Evolutionary conservation across 805 yeast species (phyloP).

Genomic region (Candida argentea): DNA sequence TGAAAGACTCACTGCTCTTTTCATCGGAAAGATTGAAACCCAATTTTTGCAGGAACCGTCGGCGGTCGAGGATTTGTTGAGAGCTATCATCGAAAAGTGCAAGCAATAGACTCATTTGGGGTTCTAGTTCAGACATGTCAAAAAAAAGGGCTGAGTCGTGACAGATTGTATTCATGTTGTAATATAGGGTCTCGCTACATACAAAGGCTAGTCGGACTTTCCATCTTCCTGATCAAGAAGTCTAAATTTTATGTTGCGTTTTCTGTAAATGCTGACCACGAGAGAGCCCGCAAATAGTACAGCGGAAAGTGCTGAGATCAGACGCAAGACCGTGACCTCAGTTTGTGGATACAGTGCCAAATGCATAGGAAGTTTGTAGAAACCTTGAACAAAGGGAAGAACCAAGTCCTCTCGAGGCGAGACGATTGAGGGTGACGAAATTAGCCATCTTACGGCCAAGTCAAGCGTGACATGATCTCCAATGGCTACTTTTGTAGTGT

Average conservation of each 20-base stretch:
- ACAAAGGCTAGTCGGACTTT: too few relatives aligned
- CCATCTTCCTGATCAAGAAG: too few relatives aligned
- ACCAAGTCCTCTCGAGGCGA: too few relatives aligned
- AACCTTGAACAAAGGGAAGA: slow-evolving; percentile 32
- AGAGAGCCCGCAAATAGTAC: too few relatives aligned
- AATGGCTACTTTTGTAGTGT: slow-evolving; percentile 52
- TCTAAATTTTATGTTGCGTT: too few relatives aligned
- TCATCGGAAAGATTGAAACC: slow-evolving; percentile 15
- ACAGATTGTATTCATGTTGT: too few relatives aligned
- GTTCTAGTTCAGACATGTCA: slow-evolving; percentile 11
- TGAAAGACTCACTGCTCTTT: slow-evolving; percentile 20
- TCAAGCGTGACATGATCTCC: slow-evolving; percentile 52
- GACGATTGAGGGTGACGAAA: too few relatives aligned
- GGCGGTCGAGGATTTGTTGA: slow-evolving; percentile 19
- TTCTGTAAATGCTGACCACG: too few relatives aligned
- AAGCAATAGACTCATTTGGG: too few relatives aligned
- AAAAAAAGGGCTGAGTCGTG: too few relatives aligned
- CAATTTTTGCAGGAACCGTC: slow-evolving; percentile 12
- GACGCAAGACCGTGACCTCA: slow-evolving; percentile 6
- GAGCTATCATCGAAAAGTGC: slow-evolving; percentile 31
- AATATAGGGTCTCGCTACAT: too few relatives aligned
- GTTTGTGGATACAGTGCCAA: slow-evolving; percentile 18
- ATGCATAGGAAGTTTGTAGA: slow-evolving; percentile 28
- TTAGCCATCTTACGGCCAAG: slow-evolving; percentile 52
- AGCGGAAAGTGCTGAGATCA: too few relatives aligned